Evolutionary conservation across 1,139 yeast genomes (phyloP).

Genomic region (Geotrichum aggregatum): DNA sequence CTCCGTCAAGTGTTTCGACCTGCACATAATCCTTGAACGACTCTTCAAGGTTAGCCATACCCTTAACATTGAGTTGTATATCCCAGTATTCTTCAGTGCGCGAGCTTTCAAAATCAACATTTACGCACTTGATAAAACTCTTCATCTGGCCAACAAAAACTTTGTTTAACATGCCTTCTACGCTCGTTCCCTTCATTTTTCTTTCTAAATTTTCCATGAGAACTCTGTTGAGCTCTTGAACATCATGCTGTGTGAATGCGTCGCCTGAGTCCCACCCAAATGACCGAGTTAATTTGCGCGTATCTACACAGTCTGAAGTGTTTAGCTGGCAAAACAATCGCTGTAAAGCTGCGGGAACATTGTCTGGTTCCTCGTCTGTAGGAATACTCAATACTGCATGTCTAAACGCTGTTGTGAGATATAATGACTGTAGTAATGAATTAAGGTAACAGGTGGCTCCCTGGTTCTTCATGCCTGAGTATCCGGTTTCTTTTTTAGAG

Average conservation of each 20-base stretch:
- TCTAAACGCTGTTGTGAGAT: slow-evolving; percentile 76
- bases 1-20: slow-evolving; percentile 86
- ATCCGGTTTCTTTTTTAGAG: slow-evolving; percentile 82
- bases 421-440: slow-evolving; percentile 85
- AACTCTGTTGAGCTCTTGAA: slow-evolving; percentile 91
- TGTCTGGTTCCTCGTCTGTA: slow-evolving; percentile 52
- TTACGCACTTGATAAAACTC: slow-evolving; percentile 84
- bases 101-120: slow-evolving; percentile 93
- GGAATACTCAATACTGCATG: slow-evolving; percentile 87
- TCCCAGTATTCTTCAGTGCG: slow-evolving; percentile 97
- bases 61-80: slow-evolving; percentile 88
- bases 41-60: slow-evolving; percentile 63
- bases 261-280: slow-evolving; percentile 98
- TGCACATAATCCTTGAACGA: slow-evolving; percentile 85
- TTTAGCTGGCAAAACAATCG: slow-evolving; percentile 76
- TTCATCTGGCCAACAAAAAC: slow-evolving; percentile 96
- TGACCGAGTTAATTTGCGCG: slow-evolving; percentile 79
- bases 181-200: slow-evolving; percentile 84
- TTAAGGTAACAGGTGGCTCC: slow-evolving; percentile 97
- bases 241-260: slow-evolving; percentile 96
- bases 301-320: slow-evolving; percentile 75
- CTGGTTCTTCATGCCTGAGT: slow-evolving; percentile 88
- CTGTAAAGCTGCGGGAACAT: slow-evolving; percentile 82
- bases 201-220: slow-evolving; percentile 90
- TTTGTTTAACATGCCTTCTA: slow-evolving; percentile 72